Base-by-base conservation (phyloP, 768 basidiomycete genomes). In the Dacryopinax spathularia region DNA sequence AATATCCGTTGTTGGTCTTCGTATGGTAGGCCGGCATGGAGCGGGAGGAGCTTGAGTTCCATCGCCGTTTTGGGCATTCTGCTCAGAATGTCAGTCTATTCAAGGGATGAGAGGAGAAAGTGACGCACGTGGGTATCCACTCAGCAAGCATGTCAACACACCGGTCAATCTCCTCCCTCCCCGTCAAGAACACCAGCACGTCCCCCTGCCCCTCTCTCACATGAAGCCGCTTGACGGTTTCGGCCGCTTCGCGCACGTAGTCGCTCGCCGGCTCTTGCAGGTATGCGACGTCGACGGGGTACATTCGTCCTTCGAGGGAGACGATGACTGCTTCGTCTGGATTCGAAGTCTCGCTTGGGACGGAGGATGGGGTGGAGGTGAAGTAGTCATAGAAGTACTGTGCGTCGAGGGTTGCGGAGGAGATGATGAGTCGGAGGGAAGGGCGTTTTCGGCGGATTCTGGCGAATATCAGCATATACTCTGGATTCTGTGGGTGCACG, bases 351-450 rank as follows among this genome's bases (percentile, higher is more conserved):
- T 3, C 31, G 29, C 13, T 15, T 10, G 43, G 68, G 33, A 62
- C 48, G 65, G 37, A 27, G n/a, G 79, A 77, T 18, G 77, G 79
- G 20, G 80, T 80, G 1, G 82, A 77, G 33, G 85, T 84, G 74
- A 99, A 99, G 73, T 93, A 98, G 61, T 94, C 86, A 36, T 87
- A 75, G 71, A 99, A 94, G 7, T 86, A 84, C 33, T 83, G 81
- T 22, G 95, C 95, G 71, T 99, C 96, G 27, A 99, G 84, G 0
- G 96, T 99, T 1, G 96, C 96, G 2, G 93, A 96, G 12, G 96
- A 98, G 33, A 98, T 86, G 36, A 99, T 87, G 34, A 99, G 77
- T 27, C 96, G 82, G 48, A 99, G 82, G 1, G 88, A 85, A 12
- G 93, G 89, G 25, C 96, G 82, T 72, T 96, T 95, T 64, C 86